Percentiles rank a stretch among this genome's conserved stretches.
phyloP scores from a whole-genome alignment of 2,329 filamentous ascomycete genomes.

The Ceratocystis lukuohia region DNA sequence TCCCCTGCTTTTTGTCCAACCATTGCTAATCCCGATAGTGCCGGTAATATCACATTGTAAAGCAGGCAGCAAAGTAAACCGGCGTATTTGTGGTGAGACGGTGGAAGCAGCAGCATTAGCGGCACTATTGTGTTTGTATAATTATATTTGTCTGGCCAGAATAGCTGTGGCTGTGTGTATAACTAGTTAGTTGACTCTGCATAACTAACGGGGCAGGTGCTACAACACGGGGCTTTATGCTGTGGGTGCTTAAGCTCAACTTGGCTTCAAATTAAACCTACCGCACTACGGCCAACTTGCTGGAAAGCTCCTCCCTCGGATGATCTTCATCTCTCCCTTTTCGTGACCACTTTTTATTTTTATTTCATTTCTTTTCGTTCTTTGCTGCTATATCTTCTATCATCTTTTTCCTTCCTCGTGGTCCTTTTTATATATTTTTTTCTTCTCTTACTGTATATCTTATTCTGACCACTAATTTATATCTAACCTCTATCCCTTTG shows the following conservation, averaged over 20 bases:
- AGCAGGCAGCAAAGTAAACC: too few relatives aligned
- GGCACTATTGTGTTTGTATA: too few relatives aligned
- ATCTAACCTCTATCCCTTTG: background rate
- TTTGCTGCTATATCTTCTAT: slow-evolving; percentile 5
- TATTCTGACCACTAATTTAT: background rate
- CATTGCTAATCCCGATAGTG: background rate
- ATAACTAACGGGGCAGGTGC: background rate
- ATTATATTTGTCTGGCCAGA: too few relatives aligned
- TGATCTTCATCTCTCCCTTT: slow-evolving; percentile 8
- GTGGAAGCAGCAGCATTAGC: too few relatives aligned
- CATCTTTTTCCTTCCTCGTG: background rate
- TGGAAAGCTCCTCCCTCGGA: background rate
- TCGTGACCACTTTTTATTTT: slow-evolving; percentile 6
- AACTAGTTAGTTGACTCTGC: background rate
- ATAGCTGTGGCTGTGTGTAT: background rate
- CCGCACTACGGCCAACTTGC: background rate
- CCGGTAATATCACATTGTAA: background rate
- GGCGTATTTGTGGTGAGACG: too few relatives aligned
- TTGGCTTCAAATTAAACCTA: background rate
- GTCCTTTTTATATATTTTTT: background rate
- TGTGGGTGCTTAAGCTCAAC: background rate
- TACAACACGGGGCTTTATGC: background rate
- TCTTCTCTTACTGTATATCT: background rate
- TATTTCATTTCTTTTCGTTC: slow-evolving; percentile 15
- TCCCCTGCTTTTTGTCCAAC: too few relatives aligned